Conservation (phyloP, 2,329 filamentous ascomycete genomes). For the Podosphaera aphanis region DNA sequence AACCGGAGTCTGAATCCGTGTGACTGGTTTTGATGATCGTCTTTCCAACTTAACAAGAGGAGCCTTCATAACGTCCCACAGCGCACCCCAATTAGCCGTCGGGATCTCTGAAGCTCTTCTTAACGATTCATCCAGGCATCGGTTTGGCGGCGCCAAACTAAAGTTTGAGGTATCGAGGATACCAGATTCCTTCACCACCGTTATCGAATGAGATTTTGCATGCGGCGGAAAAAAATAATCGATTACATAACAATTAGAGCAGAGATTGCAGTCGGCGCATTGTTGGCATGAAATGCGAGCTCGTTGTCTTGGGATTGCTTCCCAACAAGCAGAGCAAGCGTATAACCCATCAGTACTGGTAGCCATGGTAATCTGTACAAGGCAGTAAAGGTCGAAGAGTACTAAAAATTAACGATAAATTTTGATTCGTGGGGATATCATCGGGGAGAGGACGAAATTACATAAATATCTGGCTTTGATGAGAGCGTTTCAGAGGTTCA, state of each 20-base stretch:
- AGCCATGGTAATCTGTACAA: neutral
- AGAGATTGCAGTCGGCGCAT: slow-evolving; percentile 8
- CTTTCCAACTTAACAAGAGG: slow-evolving; percentile 6
- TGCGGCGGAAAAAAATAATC: slow-evolving; percentile 6
- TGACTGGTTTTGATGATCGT: neutral
- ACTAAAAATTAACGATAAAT: neutral
- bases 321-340: slow-evolving; percentile 4
- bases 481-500: neutral
- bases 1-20: neutral
- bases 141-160: slow-evolving; percentile 2
- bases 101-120: slow-evolving; percentile 6
- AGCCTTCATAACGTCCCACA: slow-evolving; percentile 11
- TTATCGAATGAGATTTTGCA: slow-evolving; percentile 5
- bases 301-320: slow-evolving; percentile 2
- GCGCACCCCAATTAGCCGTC: slow-evolving; percentile 10
- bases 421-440: neutral
- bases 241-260: slow-evolving; percentile 11
- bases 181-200: slow-evolving; percentile 7
- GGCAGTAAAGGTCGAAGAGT: neutral
- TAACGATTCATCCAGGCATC: neutral
- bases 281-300: slow-evolving; percentile 5
- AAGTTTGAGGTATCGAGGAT: slow-evolving; percentile 5
- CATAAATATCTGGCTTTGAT: neutral
- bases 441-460: neutral
- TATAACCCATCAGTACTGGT: slow-evolving; percentile 1